These are phyloP conservation scores for Chrysosporium queenslandicum DNA, from an alignment of 2,329 filamentous ascomycete species.

Conservation along the genomic window DNA sequence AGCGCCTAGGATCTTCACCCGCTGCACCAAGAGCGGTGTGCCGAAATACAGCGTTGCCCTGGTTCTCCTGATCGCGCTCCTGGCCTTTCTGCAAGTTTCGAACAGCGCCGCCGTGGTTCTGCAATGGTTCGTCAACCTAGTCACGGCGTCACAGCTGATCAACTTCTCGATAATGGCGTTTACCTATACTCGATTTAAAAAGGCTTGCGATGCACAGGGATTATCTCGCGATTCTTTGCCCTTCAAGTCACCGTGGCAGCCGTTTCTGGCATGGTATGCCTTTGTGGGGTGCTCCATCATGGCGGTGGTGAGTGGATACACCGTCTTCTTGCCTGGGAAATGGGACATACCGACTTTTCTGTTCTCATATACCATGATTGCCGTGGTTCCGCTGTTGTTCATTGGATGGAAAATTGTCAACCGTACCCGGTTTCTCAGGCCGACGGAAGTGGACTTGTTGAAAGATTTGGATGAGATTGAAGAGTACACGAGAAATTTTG, in stretches of 20 bases:
- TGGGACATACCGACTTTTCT: conserved; percentile 64
- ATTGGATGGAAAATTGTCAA: conserved; percentile 62
- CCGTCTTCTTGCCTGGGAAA: conserved; percentile 53
- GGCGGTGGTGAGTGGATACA: conserved; percentile 72
- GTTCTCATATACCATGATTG: conserved; percentile 68
- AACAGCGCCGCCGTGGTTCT: conserved; percentile 57
- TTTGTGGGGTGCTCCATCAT: conserved; percentile 55
- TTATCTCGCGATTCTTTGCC: conserved; percentile 29
- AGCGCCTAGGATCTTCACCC: conserved; percentile 56
- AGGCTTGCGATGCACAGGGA: conserved; percentile 34
- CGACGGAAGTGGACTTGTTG: conserved; percentile 53
- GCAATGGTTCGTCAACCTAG: conserved; percentile 41
- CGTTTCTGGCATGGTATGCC: conserved; percentile 51
- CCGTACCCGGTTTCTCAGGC: conserved; percentile 48
- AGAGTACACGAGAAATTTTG: conserved; percentile 54
- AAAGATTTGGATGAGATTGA: conserved; percentile 57
- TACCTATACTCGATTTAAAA: conserved; percentile 40
- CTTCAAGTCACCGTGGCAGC: conserved; percentile 39
- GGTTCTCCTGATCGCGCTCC: conserved; percentile 56
- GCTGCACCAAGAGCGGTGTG: conserved; percentile 55
- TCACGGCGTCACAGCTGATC: conserved; percentile 36
- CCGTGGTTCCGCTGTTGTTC: conserved; percentile 59
- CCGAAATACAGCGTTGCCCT: conserved; percentile 62
- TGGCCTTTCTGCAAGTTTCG: conserved; percentile 65
- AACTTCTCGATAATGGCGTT: conserved; percentile 40